Base-by-base conservation (phyloP, 2,329 filamentous ascomycete species). In the Sphaerostilbella broomeana region DNA sequence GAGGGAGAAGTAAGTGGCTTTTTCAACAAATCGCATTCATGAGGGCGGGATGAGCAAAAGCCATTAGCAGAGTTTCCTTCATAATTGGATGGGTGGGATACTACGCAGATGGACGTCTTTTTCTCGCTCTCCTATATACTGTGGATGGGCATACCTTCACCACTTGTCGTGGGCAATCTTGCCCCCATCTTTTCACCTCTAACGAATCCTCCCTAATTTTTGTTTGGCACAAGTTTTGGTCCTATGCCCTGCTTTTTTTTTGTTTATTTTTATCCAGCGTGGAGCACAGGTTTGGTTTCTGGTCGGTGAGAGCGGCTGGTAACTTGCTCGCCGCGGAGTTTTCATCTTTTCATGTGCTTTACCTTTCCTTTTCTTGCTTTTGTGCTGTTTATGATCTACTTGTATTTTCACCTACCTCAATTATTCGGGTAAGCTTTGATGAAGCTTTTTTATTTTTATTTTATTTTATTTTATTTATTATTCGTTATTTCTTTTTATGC, bases 301-400 rank as follows among this genome's bases (percentile, higher is more conserved):
- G 51, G 56, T 61, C 56, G 56, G 61, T 61, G 61, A 62, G 59
- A 63, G 59, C 58, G 58, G 55, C 56, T 57, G 49, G 57, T 49
- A 46, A 44, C 47, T 34, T 44, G 39, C 49, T 50, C 47, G 45
- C 47, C 43, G 33, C 39, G 30, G 45, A 38, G 35, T 42, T 41
- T 42, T 16, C 21, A 11, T 11, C 40, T 40, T 13, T 4, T 17
- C 20, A 20, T 22, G 28, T 22, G 4, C 21, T 34, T 25, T 20
- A 18, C 19, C 15, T 16, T 22, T 7, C 9, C 24, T 20, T 19
- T 31, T 37, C 28, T 9, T 27, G 9, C 13, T 6, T 10, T 11
- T 38, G 27, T 31, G 20, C 30, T 29, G 11, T 24, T 31, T 26
- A 15, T 20, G 26, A 11, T 5, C 25, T 19, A 10, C 32, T 32